Evolutionary conservation across 2,329 filamentous ascomycete genomes (phyloP), one percentile per base, ranked within the genome.

Genomic region (Cryphonectria carpinicola): DNA sequence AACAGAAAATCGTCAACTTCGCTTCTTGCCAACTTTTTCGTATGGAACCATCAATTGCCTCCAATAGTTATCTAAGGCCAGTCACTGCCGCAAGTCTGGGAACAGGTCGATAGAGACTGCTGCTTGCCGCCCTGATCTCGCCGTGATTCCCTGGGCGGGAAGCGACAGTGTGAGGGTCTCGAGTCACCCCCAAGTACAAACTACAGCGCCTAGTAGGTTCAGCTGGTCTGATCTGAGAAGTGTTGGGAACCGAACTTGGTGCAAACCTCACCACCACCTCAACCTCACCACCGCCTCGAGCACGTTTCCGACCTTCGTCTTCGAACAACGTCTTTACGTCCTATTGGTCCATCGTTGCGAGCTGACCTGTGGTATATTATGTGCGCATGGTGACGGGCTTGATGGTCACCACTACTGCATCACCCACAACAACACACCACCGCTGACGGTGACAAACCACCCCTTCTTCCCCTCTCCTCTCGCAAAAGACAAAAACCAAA

Each of bases 191-290:
- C 17, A 35, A 60, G 19, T 19, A 37, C 17, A n/a, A 17, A 32
- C 11, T 56, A 32, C 8, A n/a, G 56, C 28, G 32, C 32, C 19
- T 17, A 61, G 58, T n/a, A 61, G 58, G 35, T 61, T 61, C 32
- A 39, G 13, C 32, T 61, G 58, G 32, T 37, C 56, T 35, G 56
- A 37, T 61, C 32, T 37, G 56, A 61, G 56, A 61, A 61, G 56
- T 61, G 58, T 61, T 61, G 58, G 58, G 56, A 22, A 14, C 19
- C 54, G 22, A n/a, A 39, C 19, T 25, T 17, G 32, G 7, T n/a
- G 14, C 56, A 22, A 60, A 10, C 32, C 1, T 17, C 19, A 22
- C 28, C 28, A 60, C 56, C 56, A 60, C 32, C 22, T n/a, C n/a
- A 60, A 10, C 32, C 1, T 17, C 19, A 22, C 28, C 28, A 60